Percentiles rank a stretch among this genome's conserved stretches.
phyloP scores from a whole-genome alignment of 805 yeast genomes.

The Wickerhamiella azyma region DNA sequence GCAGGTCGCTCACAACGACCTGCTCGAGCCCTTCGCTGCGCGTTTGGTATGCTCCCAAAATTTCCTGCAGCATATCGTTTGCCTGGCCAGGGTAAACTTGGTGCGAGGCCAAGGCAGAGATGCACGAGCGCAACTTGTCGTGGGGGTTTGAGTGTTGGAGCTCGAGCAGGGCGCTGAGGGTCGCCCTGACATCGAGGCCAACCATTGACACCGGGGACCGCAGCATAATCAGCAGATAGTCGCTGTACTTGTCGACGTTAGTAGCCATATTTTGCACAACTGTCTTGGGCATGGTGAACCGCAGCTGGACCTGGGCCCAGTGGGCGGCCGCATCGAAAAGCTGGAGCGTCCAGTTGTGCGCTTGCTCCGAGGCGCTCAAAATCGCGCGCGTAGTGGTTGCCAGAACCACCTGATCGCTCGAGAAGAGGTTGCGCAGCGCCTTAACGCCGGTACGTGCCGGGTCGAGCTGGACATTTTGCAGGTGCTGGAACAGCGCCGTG shows the following conservation, averaged over 20 bases:
- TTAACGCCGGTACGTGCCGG: conserved; percentile 14
- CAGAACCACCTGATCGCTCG: conserved; percentile 40
- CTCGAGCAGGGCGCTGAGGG: conserved; percentile 5
- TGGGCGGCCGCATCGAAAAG: conserved; percentile 53
- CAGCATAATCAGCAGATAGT: conserved; percentile 41
- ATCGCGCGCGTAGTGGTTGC: conserved; percentile 24
- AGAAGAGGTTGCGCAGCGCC: conserved; percentile 48
- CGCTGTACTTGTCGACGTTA: conserved; percentile 48
- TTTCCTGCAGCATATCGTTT: conserved; percentile 63
- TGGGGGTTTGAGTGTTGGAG: conserved; percentile 1
- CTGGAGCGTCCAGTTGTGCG: conserved; percentile 37
- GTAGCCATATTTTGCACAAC: conserved; percentile 23
- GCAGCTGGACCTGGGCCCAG: conserved; percentile 68
- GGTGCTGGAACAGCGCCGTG: conserved; percentile 4
- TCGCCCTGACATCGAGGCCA: conserved; percentile 7
- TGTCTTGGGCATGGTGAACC: conserved; percentile 50
- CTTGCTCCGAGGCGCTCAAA: conserved; percentile 32
- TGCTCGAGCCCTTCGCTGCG: neutral
- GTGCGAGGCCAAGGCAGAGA: conserved; percentile 61
- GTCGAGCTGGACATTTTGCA: neutral
- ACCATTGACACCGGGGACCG: conserved; percentile 8
- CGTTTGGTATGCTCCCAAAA: conserved; percentile 26
- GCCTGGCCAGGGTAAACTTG: conserved; percentile 78
- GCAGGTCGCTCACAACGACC: conserved; percentile 17
- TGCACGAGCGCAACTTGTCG: conserved; percentile 26